Evolutionary conservation across 805 yeast genomes (phyloP).

Genomic region (Teunomyces lycoperdinae): DNA sequence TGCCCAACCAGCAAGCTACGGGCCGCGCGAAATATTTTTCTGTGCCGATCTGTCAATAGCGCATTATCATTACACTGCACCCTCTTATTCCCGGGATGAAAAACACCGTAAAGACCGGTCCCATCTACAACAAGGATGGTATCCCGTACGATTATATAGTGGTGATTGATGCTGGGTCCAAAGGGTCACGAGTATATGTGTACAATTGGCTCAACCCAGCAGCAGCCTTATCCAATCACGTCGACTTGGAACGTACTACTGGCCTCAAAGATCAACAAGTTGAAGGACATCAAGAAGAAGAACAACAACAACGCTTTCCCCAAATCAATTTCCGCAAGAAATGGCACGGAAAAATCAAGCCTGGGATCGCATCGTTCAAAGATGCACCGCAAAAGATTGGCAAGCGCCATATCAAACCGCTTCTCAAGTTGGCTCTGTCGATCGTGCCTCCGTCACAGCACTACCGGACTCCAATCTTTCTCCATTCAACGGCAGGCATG

Average conservation of each 20-base stretch:
- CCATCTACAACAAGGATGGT: conserved; percentile 31
- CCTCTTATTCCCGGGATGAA: neutral
- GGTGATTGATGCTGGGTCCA: conserved; percentile 64
- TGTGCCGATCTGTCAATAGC: neutral
- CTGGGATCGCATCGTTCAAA: conserved; percentile 56
- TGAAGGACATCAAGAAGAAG: neutral
- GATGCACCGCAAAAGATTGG: conserved; percentile 50
- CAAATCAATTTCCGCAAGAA: conserved; percentile 28
- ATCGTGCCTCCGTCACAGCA: conserved; percentile 62
- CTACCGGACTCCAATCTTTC: conserved; percentile 59
- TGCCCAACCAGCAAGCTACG: no score
- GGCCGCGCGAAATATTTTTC: neutral
- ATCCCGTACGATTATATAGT: conserved; percentile 59
- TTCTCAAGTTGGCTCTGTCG: conserved; percentile 47
- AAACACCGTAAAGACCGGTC: neutral
- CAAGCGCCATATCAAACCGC: conserved; percentile 45
- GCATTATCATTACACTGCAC: neutral
- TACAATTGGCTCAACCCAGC: conserved; percentile 53
- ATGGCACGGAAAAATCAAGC: conserved; percentile 53
- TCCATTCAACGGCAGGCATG: conserved; percentile 73
- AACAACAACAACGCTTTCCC: conserved; percentile 22
- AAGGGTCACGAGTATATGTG: conserved; percentile 59
- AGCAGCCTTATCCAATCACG: conserved; percentile 19
- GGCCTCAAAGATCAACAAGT: neutral
- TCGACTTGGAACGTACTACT: neutral